Percentiles rank a stretch among this genome's conserved stretches.
These are phyloP conservation scores for Whalleya microplaca DNA, from an alignment of 2,329 filamentous ascomycete species.

Conservation along the genomic window DNA sequence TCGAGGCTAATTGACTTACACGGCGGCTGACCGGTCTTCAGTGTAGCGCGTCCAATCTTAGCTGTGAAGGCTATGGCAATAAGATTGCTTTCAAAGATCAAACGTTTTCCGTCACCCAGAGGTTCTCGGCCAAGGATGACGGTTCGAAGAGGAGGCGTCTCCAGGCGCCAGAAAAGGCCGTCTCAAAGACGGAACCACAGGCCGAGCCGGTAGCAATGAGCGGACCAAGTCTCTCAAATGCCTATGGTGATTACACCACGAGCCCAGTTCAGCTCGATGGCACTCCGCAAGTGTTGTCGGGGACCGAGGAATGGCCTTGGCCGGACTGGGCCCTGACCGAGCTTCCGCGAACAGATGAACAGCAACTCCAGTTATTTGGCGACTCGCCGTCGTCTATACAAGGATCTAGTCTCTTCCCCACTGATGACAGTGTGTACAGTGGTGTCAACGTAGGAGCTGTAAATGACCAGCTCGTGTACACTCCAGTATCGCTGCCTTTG, in stretches of 20 bases:
- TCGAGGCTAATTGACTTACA: not conserved
- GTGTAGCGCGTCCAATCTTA: slow-evolving; percentile 15
- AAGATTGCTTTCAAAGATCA: slow-evolving; percentile 24
- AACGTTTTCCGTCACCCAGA: slow-evolving; percentile 18
- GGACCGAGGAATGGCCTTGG: not conserved
- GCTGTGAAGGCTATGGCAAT: slow-evolving; percentile 23
- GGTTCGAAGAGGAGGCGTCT: not conserved
- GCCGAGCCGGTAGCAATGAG: not conserved
- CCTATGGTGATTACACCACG: not conserved
- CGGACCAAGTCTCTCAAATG: not conserved
- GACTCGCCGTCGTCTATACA: not conserved
- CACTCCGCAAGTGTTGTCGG: not conserved
- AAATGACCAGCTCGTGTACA: not conserved
- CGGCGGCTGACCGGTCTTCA: slow-evolving; percentile 5
- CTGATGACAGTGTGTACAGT: not conserved
- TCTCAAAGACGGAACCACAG: not conserved
- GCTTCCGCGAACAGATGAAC: not conserved
- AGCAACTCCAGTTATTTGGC: not conserved
- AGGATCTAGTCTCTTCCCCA: not conserved
- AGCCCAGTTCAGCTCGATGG: not conserved
- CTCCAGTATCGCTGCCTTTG: not conserved
- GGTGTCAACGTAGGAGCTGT: not conserved
- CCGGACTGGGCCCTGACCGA: not conserved
- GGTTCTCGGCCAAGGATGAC: not conserved
- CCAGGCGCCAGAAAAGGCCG: not conserved